These are phyloP conservation scores for Teratosphaeria epicoccoides DNA, from an alignment of 2,329 filamentous ascomycete species.

Conservation along the genomic window DNA sequence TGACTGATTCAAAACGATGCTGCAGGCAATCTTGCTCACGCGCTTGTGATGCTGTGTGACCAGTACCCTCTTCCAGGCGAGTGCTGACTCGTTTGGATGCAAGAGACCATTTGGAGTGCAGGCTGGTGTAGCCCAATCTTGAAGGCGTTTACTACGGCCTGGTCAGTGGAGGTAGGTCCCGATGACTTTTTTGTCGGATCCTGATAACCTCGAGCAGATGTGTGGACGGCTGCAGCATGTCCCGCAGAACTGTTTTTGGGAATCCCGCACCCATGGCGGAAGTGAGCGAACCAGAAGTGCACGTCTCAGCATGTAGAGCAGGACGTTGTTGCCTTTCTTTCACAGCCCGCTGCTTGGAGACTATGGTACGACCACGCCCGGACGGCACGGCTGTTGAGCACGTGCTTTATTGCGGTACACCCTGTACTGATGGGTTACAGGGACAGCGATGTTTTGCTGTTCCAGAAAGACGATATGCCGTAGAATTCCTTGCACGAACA, in stretches of 20 bases:
- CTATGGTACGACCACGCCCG: neutral
- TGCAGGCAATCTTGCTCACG: neutral
- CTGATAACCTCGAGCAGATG: neutral
- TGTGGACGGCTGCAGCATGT: conserved; percentile 2
- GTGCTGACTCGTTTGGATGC: neutral
- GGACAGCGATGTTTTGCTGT: neutral
- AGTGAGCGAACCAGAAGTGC: neutral
- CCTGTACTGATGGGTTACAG: neutral
- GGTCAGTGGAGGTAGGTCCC: too few species aligned
- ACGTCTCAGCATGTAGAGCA: neutral
- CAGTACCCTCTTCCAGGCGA: neutral
- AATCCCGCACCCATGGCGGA: conserved; percentile 8
- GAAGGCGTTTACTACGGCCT: too few species aligned
- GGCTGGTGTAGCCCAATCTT: conserved; percentile 7
- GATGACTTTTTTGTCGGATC: neutral
- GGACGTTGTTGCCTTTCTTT: neutral
- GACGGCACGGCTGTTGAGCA: neutral
- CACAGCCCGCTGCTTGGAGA: neutral
- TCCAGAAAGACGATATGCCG: neutral
- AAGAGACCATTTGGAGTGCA: conserved; percentile 1
- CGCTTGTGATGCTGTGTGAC: neutral
- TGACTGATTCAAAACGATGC: neutral
- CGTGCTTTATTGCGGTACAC: neutral
- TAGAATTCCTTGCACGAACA: neutral
- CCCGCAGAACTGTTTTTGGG: conserved; percentile 12